Conservation (phyloP, 371 early-diverging fungal species). For the Mucor saturninus region DNA sequence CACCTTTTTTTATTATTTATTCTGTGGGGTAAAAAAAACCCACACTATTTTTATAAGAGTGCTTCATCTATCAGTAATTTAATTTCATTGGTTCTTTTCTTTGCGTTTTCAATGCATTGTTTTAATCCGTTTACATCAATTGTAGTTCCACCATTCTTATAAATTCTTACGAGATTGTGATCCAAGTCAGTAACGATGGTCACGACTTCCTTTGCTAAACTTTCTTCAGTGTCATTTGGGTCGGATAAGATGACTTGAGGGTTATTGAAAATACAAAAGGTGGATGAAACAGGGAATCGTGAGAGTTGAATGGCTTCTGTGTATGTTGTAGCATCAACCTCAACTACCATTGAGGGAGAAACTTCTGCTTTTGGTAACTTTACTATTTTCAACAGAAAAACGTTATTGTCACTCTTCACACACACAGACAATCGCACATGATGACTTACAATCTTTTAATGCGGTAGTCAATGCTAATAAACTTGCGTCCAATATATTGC, state of each 20-base stretch:
- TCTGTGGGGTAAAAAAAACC: slow-evolving; percentile 8
- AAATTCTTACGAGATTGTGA: slow-evolving; percentile 53
- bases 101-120: slow-evolving; percentile 50
- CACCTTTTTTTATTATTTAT: not conserved
- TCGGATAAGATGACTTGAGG: slow-evolving; percentile 67
- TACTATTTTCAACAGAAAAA: slow-evolving; percentile 40
- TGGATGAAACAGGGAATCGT: slow-evolving; percentile 64
- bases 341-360: slow-evolving; percentile 62
- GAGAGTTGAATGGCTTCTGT: slow-evolving; percentile 51
- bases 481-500: slow-evolving; percentile 89
- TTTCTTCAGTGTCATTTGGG: slow-evolving; percentile 78
- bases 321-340: slow-evolving; percentile 56
- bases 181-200: slow-evolving; percentile 68
- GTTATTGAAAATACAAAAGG: slow-evolving; percentile 72
- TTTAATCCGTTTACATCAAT: slow-evolving; percentile 42
- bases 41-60: slow-evolving; percentile 10
- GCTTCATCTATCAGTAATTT: slow-evolving; percentile 24
- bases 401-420: not conserved
- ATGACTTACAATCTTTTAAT: slow-evolving; percentile 66
- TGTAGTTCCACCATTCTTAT: slow-evolving; percentile 61
- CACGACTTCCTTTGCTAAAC: slow-evolving; percentile 58
- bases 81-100: slow-evolving; percentile 49
- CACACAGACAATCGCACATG: not conserved
- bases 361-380: slow-evolving; percentile 68
- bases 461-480: slow-evolving; percentile 79